These are phyloP conservation scores for Blastomyces silverae DNA, from an alignment of 2,329 filamentous ascomycete species.

Conservation along the genomic window DNA sequence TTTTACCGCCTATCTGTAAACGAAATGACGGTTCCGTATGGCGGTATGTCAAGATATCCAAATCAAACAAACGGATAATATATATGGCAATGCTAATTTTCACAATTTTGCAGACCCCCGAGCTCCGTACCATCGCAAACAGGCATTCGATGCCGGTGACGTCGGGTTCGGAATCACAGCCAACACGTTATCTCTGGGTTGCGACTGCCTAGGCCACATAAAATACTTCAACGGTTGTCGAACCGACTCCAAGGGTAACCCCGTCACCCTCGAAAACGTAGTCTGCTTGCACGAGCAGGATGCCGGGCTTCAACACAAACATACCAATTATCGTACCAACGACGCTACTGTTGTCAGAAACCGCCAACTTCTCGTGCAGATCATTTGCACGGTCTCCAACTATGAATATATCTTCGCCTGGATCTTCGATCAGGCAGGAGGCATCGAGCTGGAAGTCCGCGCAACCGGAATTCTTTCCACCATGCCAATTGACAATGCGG, in stretches of 20 bases:
- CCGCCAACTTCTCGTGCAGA: constrained; percentile 60
- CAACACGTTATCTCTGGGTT: constrained; percentile 63
- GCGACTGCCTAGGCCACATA: constrained; percentile 64
- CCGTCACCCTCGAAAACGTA: constrained; percentile 56
- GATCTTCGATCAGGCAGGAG: constrained; percentile 64
- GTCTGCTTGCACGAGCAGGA: constrained; percentile 67
- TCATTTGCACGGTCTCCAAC: constrained; percentile 64
- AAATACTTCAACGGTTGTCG: constrained; percentile 58
- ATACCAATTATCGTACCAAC: constrained; percentile 63
- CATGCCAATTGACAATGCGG: constrained; percentile 55
- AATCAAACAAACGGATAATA: constrained; percentile 13
- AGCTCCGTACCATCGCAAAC: constrained; percentile 61
- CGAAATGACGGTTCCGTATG: constrained; percentile 55
- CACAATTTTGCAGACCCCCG: constrained; percentile 53
- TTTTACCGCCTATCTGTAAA: constrained; percentile 61
- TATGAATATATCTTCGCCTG: constrained; percentile 69
- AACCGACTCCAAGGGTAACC: constrained; percentile 51
- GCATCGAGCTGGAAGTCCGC: constrained; percentile 60
- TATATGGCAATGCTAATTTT: not conserved
- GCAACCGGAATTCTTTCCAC: constrained; percentile 63
- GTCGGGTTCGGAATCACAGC: constrained; percentile 60
- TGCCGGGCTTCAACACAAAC: constrained; percentile 62
- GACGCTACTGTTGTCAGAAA: constrained; percentile 57
- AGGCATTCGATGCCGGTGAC: constrained; percentile 64
- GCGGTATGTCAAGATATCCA: constrained; percentile 30